Percentiles rank a stretch among this genome's conserved stretches.
Conservation (phyloP, 495 filamentous ascomycete species). For the Daldinia childiae region DNA sequence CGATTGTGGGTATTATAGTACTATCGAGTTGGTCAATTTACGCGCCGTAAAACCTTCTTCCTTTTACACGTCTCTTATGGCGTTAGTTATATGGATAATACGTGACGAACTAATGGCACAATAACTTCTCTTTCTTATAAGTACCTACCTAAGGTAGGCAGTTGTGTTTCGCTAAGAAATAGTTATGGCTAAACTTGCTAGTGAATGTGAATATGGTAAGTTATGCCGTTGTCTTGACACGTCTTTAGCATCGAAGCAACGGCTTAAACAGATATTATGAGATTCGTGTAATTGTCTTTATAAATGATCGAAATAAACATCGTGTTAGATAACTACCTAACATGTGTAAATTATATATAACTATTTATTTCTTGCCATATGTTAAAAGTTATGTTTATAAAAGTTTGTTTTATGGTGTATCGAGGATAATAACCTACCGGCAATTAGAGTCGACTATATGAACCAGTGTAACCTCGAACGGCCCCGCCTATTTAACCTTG, state of each 20-base stretch:
- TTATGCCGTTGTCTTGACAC: background rate
- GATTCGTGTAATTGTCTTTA: background rate
- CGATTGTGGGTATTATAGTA: background rate
- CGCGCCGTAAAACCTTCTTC: too few species aligned
- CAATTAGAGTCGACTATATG: conserved; percentile 1
- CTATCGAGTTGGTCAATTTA: too few species aligned
- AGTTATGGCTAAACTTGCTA: too few species aligned
- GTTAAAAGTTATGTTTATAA: background rate
- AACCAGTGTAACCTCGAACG: conserved; percentile 20
- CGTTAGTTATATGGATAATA: background rate
- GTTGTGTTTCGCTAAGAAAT: too few species aligned
- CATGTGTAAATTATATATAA: too few species aligned
- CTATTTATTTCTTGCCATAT: too few species aligned
- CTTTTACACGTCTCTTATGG: background rate
- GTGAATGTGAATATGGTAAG: background rate
- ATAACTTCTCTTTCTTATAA: conserved; percentile 9
- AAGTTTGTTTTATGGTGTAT: background rate
- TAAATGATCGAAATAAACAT: too few species aligned
- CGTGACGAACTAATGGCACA: conserved; percentile 2
- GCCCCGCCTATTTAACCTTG: conserved; percentile 30
- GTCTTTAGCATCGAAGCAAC: too few species aligned
- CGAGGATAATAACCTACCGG: conserved; percentile 3
- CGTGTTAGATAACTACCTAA: too few species aligned
- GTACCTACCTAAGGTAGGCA: too few species aligned
- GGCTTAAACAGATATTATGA: too few species aligned